phyloP scores from a whole-genome alignment of 495 filamentous ascomycete species.

The Trichocladium uniseriatum region DNA sequence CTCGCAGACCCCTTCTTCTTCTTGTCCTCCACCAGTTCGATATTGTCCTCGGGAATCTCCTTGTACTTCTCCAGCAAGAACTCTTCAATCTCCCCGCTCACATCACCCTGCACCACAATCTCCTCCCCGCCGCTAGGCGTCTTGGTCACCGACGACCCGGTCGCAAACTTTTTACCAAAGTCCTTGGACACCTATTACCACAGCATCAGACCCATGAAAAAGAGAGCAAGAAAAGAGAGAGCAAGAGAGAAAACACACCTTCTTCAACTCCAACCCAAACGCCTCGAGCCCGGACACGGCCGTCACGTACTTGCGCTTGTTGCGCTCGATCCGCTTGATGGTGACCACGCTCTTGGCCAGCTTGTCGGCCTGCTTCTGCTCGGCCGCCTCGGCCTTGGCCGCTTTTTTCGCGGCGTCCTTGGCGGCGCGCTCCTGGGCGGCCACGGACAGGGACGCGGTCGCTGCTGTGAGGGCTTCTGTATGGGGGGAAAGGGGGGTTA shows the following conservation, averaged over 20 bases:
- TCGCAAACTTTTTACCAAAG: slow-evolving; percentile 88
- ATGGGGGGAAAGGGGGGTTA: background rate
- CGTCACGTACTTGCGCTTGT: slow-evolving; percentile 95
- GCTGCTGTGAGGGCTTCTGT: slow-evolving; percentile 74
- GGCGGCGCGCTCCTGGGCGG: slow-evolving; percentile 82
- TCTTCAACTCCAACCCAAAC: slow-evolving; percentile 88
- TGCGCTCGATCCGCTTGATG: slow-evolving; percentile 95
- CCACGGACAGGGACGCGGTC: slow-evolving; percentile 73
- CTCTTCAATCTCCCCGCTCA: slow-evolving; percentile 89
- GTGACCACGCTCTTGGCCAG: slow-evolving; percentile 70
- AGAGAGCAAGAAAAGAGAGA: background rate
- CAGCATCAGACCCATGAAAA: background rate
- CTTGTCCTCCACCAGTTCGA: slow-evolving; percentile 89
- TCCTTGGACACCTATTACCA: slow-evolving; percentile 53
- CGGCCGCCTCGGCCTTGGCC: slow-evolving; percentile 76
- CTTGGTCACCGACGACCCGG: slow-evolving; percentile 87
- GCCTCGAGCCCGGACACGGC: slow-evolving; percentile 81
- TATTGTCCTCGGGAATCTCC: slow-evolving; percentile 83
- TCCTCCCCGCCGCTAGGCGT: slow-evolving; percentile 78
- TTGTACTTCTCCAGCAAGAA: slow-evolving; percentile 79
- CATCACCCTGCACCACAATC: slow-evolving; percentile 95
- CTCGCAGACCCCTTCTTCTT: slow-evolving; percentile 51
- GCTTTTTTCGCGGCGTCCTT: slow-evolving; percentile 88
- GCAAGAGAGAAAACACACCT: slow-evolving; percentile 36
- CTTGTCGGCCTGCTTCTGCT: slow-evolving; percentile 66